Evolutionary conservation across 768 basidiomycete genomes (phyloP).

Genomic region (Xerocomellus intermedius): DNA sequence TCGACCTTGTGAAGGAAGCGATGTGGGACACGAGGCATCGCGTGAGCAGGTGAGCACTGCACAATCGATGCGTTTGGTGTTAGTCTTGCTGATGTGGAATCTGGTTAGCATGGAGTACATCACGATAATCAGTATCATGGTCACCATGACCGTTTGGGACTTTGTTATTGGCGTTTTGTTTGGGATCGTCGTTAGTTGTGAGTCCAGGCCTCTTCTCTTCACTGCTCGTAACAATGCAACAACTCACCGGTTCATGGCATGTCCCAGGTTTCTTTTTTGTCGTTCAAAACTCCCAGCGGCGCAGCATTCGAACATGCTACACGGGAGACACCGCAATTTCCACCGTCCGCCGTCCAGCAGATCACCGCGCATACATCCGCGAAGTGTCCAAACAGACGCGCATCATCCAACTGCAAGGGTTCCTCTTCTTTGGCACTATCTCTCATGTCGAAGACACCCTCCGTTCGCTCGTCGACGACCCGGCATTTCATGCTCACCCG

Average conservation of each 20-base stretch:
- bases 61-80: not conserved
- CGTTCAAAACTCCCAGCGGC: slow-evolving; percentile 85
- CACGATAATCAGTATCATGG: slow-evolving; percentile 81
- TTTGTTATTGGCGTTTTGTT: slow-evolving; percentile 93
- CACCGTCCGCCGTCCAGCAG: slow-evolving; percentile 84
- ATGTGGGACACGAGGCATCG: slow-evolving; percentile 93
- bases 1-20: slow-evolving; percentile 94
- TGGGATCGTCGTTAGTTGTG: slow-evolving; percentile 89
- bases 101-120: slow-evolving; percentile 66
- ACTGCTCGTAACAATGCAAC: not conserved
- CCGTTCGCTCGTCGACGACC: slow-evolving; percentile 66
- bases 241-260: not conserved
- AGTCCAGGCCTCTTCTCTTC: slow-evolving; percentile 23
- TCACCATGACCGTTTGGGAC: slow-evolving; percentile 92
- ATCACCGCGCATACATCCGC: slow-evolving; percentile 87
- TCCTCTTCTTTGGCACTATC: slow-evolving; percentile 94
- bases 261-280: slow-evolving; percentile 87
- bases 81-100: not conserved
- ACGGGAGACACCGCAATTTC: slow-evolving; percentile 85
- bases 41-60: slow-evolving; percentile 61
- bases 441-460: slow-evolving; percentile 86
- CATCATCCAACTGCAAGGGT: slow-evolving; percentile 87
- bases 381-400: slow-evolving; percentile 91
- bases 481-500: slow-evolving; percentile 69
- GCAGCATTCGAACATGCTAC: slow-evolving; percentile 81